Base-by-base conservation (phyloP, 208 protist genomes). In the Leishmania major region DNA sequence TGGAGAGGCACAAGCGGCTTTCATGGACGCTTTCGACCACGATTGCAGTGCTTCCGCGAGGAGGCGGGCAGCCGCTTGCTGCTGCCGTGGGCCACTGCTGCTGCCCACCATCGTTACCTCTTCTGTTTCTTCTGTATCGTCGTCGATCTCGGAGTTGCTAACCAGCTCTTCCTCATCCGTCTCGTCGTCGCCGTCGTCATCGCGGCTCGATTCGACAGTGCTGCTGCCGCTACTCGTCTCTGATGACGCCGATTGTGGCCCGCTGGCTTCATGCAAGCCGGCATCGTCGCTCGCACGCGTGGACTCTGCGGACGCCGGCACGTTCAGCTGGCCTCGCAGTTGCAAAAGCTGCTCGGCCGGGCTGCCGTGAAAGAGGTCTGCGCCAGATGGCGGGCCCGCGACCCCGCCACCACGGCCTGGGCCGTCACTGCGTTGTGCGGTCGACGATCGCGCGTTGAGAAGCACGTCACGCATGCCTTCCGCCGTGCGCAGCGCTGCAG, bases 341-440 rank as follows among this genome's bases (percentile, higher is more conserved):
- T 55, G 17, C 81, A 84, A 53, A 3, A 84, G 55, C 25, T 49
- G 75, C 47, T 47, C 75, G 11, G 81, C 81, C 10, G 81, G 81
- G 49, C 81, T 81, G 19, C 69, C 76, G 2, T 53, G 57, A 47
- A 77, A 84, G 3, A 80, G 81, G 40, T 47, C 57, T 7, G 47
- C 40, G 19, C 73, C 53, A 37, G 73, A 40, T 43, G 53, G 31
- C 6, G 37, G 13, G 47, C 6, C 31, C 15, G 15, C 66, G 40
- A 47, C 31, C 11, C 66, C 66, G 40, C 19, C 22, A 47, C 66
- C 31, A 47, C 0, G 2, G 19, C 66, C 40, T 72, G 40, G 3
- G 66, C 66, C 22, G 66, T n/a, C 40, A 47, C 66, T 72, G 37
- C 25, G 19, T 10, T 49, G 37, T 72, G 40, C 66, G 19, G 66